A percentile compares a stretch with the other conserved stretches of the same genome.
These are phyloP conservation scores for Ambrosiella beaveri DNA, from an alignment of 2,329 filamentous ascomycete species.

Conservation along the genomic window DNA sequence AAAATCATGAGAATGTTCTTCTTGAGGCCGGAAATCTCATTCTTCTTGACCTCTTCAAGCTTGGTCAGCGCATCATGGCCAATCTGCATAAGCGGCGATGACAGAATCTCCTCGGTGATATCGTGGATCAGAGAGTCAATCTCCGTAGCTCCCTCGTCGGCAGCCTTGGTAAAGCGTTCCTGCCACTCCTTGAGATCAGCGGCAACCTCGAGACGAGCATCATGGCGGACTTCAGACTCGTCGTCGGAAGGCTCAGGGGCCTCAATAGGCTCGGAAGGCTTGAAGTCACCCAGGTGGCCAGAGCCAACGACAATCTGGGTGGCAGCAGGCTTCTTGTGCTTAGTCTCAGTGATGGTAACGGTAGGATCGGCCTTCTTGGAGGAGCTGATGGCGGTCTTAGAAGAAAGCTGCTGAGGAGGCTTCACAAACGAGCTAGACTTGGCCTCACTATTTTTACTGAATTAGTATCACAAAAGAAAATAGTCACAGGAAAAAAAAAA, in stretches of 20 bases:
- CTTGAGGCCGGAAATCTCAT: constrained; percentile 50
- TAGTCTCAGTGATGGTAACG: constrained; percentile 11
- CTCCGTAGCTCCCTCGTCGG: constrained; percentile 58
- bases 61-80: constrained; percentile 50
- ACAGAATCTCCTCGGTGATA: constrained; percentile 21
- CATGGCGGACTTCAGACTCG: constrained; percentile 38
- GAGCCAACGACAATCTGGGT: background rate
- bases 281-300: constrained; percentile 12
- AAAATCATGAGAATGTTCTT: constrained; percentile 38
- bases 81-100: constrained; percentile 34
- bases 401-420: constrained; percentile 14
- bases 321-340: constrained; percentile 10
- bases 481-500: background rate
- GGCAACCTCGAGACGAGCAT: constrained; percentile 48
- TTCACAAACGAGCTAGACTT: constrained; percentile 12
- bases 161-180: constrained; percentile 68
- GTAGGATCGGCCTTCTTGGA: constrained; percentile 7
- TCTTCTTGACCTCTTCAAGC: constrained; percentile 48
- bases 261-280: constrained; percentile 20
- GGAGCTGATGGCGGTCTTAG: constrained; percentile 15
- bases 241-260: constrained; percentile 29
- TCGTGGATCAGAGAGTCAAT: constrained; percentile 55
- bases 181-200: constrained; percentile 76
- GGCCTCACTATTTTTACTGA: background rate
- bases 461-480: background rate